Percentiles rank a stretch among this genome's conserved stretches.
Conservation (phyloP, 805 yeast genomes). For the Yarrowia yakushimensis region DNA sequence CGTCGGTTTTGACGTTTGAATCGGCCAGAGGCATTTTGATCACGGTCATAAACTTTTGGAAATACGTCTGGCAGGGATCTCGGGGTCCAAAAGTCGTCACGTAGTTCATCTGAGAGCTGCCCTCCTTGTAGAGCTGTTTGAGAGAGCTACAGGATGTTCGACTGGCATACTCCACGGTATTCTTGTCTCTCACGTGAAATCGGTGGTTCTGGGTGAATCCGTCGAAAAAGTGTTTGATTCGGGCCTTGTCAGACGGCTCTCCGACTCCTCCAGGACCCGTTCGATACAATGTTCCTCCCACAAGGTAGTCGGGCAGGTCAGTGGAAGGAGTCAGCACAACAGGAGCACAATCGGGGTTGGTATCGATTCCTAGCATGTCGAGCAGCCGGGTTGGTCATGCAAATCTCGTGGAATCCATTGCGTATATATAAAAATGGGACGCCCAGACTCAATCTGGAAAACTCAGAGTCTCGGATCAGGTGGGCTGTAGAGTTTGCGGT, state of each 20-base stretch:
- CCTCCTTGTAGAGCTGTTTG: neutral
- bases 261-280: slow-evolving; percentile 12
- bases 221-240: neutral
- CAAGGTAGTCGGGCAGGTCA: neutral
- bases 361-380: neutral
- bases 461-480: neutral
- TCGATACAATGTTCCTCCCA: slow-evolving; percentile 10
- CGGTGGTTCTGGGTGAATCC: slow-evolving; percentile 11
- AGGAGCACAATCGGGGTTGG: neutral
- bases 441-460: neutral
- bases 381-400: too few relatives aligned
- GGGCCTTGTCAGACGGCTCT: neutral
- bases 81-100: slow-evolving; percentile 9
- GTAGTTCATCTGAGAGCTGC: neutral
- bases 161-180: neutral
- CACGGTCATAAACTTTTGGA: neutral
- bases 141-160: neutral
- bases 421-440: neutral
- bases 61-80: slow-evolving; percentile 10
- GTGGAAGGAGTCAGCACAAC: neutral
- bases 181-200: neutral
- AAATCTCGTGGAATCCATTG: neutral
- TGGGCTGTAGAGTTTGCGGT: neutral
- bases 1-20: neutral
- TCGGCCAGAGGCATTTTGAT: neutral